Percentiles rank a stretch among this genome's conserved stretches.
These are phyloP conservation scores for Byssoonygena ceratinophila DNA, from an alignment of 2,329 filamentous ascomycete species.

Conservation along the genomic window DNA sequence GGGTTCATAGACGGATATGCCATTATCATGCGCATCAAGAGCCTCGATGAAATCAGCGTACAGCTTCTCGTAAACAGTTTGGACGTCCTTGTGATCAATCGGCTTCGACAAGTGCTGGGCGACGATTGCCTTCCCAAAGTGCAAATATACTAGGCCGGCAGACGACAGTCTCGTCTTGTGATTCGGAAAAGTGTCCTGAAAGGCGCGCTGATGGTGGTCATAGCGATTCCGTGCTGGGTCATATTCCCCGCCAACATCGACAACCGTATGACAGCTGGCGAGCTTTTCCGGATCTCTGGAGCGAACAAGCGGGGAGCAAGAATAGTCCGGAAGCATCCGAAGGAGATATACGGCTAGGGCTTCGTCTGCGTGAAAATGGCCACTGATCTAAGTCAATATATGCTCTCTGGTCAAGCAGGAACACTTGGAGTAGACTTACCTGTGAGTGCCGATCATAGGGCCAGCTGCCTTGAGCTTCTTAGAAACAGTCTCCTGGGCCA, in stretches of 20 bases:
- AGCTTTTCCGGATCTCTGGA: constrained; percentile 75
- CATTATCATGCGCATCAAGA: constrained; percentile 95
- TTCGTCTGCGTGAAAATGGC: constrained; percentile 98
- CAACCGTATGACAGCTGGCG: constrained; percentile 79
- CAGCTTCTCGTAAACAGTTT: constrained; percentile 71
- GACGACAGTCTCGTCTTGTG: constrained; percentile 82
- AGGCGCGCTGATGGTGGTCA: constrained; percentile 95
- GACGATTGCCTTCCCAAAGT: constrained; percentile 82
- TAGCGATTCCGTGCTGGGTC: constrained; percentile 65
- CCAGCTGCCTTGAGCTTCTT: constrained; percentile 75
- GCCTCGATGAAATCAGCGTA: constrained; percentile 93
- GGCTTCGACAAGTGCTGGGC: constrained; percentile 52
- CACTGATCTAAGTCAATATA: constrained; percentile 37
- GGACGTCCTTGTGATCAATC: constrained; percentile 56
- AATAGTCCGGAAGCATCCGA: constrained; percentile 73
- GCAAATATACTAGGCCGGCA: constrained; percentile 87
- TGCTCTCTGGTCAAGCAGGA: not conserved
- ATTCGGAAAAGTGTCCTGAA: constrained; percentile 72
- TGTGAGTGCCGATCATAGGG: constrained; percentile 82
- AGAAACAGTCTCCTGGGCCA: constrained; percentile 56
- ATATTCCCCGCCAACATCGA: constrained; percentile 96
- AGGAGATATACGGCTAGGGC: constrained; percentile 95
- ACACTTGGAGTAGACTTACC: constrained; percentile 32
- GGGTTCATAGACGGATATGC: constrained; percentile 71
- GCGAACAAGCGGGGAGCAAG: constrained; percentile 62